phyloP scores from a whole-genome alignment of 1,139 yeast species.

The Suhomyces taliae region DNA sequence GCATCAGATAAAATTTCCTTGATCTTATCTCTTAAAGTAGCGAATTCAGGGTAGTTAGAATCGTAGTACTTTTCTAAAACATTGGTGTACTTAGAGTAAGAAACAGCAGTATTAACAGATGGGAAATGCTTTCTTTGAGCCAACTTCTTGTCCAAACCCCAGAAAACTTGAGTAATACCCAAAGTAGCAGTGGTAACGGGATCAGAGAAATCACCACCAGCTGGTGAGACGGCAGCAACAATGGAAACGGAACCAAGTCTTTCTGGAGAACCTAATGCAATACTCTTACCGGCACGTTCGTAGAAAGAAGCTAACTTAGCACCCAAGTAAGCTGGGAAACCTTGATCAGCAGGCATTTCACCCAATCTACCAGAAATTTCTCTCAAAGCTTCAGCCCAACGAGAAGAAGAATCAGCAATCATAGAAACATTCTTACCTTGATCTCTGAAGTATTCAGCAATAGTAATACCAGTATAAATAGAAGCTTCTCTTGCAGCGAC shows the following conservation, averaged over 20 bases:
- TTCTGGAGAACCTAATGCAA: constrained; percentile 93
- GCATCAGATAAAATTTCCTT: constrained; percentile 94
- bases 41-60: constrained; percentile 85
- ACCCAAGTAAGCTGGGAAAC: constrained; percentile 99
- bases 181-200: constrained; percentile 98
- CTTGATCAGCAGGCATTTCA: constrained; percentile 99
- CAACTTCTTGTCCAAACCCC: constrained; percentile 98
- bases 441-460: constrained; percentile 99
- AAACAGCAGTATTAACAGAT: constrained; percentile 91
- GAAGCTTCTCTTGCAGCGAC: constrained; percentile 99
- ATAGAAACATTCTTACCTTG: constrained; percentile 98
- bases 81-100: constrained; percentile 93
- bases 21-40: constrained; percentile 83
- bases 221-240: constrained; percentile 99
- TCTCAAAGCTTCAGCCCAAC: constrained; percentile 99
- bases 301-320: constrained; percentile 98
- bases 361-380: constrained; percentile 99
- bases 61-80: constrained; percentile 87
- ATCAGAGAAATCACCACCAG: constrained; percentile 99
- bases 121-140: constrained; percentile 99
- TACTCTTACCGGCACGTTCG: constrained; percentile 98
- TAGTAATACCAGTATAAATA: constrained; percentile 96
- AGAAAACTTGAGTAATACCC: constrained; percentile 98
- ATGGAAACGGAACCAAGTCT: constrained; percentile 96
- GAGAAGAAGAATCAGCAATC: constrained; percentile 99